Percentiles rank a stretch among this genome's conserved stretches.
phyloP scores from a whole-genome alignment of 2,329 filamentous ascomycete genomes.

The Fusarium tuaranense region DNA sequence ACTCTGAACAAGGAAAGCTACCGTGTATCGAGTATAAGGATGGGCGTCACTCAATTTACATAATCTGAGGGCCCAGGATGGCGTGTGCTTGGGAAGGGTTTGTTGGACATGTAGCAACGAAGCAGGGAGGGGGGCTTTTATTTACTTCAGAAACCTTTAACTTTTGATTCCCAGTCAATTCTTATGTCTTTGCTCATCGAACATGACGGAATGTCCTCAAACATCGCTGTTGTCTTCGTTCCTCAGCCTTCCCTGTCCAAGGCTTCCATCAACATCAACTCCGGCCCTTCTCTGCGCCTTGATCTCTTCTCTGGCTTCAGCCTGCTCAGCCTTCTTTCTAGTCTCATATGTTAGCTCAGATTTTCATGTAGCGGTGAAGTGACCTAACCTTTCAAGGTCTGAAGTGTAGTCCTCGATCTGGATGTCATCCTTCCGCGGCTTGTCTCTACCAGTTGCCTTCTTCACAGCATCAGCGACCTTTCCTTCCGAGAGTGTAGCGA shows the following conservation, averaged over 20 bases:
- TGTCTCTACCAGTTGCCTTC: slow-evolving; percentile 24
- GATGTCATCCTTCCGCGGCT: slow-evolving; percentile 31
- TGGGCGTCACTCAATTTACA: not conserved
- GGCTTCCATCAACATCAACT: slow-evolving; percentile 33
- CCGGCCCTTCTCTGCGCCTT: slow-evolving; percentile 34
- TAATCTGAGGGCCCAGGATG: not conserved
- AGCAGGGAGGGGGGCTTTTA: too few relatives aligned
- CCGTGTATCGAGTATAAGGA: not conserved
- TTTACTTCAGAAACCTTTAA: too few relatives aligned
- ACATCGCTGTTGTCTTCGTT: slow-evolving; percentile 29
- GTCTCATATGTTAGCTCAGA: not conserved
- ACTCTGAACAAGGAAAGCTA: not conserved
- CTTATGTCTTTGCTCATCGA: too few relatives aligned
- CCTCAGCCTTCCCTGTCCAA: slow-evolving; percentile 25
- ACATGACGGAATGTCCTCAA: too few relatives aligned
- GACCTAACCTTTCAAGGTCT: slow-evolving; percentile 31
- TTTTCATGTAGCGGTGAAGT: too few relatives aligned
- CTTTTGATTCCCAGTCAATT: too few relatives aligned
- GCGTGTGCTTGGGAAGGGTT: too few relatives aligned
- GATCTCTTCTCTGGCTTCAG: slow-evolving; percentile 32
- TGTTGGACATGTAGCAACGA: too few relatives aligned
- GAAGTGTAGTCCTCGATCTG: slow-evolving; percentile 35
- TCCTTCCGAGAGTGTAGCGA: slow-evolving; percentile 37
- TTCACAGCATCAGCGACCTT: slow-evolving; percentile 39
- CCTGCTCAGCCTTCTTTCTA: slow-evolving; percentile 39